These are phyloP conservation scores for Myrmaecium sp. DNA, from an alignment of 2,329 filamentous ascomycete species.

Conservation along the genomic window DNA sequence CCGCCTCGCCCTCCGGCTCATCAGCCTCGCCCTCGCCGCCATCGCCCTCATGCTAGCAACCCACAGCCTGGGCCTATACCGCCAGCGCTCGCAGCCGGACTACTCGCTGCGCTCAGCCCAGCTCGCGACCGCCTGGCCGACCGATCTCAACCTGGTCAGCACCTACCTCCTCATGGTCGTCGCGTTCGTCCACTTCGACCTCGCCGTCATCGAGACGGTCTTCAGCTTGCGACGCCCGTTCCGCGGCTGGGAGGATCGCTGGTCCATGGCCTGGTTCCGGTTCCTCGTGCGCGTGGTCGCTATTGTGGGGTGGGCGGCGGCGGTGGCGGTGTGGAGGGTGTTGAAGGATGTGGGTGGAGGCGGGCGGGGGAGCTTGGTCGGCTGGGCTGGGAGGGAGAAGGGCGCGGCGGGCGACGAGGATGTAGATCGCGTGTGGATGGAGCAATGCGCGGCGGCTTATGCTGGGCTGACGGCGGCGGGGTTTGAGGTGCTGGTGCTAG, in stretches of 20 bases:
- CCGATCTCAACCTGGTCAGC: slow-evolving; percentile 1
- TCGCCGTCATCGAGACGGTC: slow-evolving; percentile 1
- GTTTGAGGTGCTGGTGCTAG: too few species aligned
- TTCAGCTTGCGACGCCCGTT: slow-evolving; percentile 5
- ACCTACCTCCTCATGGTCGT: slow-evolving; percentile 3
- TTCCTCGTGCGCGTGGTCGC: slow-evolving; percentile 6
- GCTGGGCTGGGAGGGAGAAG: slow-evolving; percentile 2
- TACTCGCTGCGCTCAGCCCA: slow-evolving; percentile 1
- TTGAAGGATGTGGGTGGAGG: slow-evolving; percentile 1
- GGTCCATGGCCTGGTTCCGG: slow-evolving; percentile 4
- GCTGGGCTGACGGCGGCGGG: too few species aligned
- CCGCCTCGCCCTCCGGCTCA: not conserved
- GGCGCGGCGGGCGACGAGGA: not conserved
- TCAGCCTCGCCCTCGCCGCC: not conserved
- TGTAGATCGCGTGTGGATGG: slow-evolving; percentile 3
- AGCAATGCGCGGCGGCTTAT: too few species aligned
- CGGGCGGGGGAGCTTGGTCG: not conserved
- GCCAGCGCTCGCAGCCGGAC: slow-evolving; percentile 2
- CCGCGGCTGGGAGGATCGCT: slow-evolving; percentile 8
- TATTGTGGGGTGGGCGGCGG: slow-evolving; percentile 10
- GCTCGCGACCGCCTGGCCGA: slow-evolving; percentile 3
- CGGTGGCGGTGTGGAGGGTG: slow-evolving; percentile 9
- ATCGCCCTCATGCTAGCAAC: slow-evolving; percentile 2
- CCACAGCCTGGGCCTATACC: slow-evolving; percentile 4
- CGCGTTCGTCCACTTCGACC: slow-evolving; percentile 2